Base-by-base conservation (phyloP, 176 grass and related monocot species). In the Miscanthus lutarioriparius region DNA sequence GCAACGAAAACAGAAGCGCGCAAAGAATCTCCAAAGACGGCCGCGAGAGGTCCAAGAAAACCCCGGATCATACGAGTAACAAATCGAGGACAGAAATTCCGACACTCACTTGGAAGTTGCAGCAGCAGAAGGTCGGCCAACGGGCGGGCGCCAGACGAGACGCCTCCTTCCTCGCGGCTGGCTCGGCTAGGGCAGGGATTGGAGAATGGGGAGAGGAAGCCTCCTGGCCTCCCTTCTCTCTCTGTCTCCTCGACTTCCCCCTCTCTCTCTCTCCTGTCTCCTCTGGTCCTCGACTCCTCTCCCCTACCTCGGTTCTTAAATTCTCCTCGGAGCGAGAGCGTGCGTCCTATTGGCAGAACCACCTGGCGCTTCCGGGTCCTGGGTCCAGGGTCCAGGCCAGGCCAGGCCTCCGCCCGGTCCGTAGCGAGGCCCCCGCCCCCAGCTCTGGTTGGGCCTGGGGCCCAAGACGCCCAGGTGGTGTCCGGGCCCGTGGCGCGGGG, bases 221-320 rank as follows among this genome's bases (percentile, higher is more conserved):
- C 51, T 54, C 5, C 5, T 37, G 35, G 35, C 4, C 44, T 35
- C 43, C 20, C 77, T 80, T 67, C 73, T 20, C 70, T 61, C 37
- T 79, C 10, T 10, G 19, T 28, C 68, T 64, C 8, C 19, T 32
- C 61, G 61, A 53, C n/a, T 20, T 23, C 16, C 4, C n/a, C 70
- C 75, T 23, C 23, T 15, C 64, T 64, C 58, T 15, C 38, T 72
- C 20, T 20, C 27, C 47, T 1, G 23, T 2, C 72, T 53, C 48
- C 33, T 35, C 33, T 35, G 33, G 33, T 35, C 33, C 45, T 48
- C 45, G 14, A 16, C 45, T 48, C 45, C 47, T 67, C 72, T 64
- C 79, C 48, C 17, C 28, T 38, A 39, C 49, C 56, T 35, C 77
- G 75, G 35, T 83, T 86, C 67, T 90, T 86, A 86, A 90, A 82